A percentile compares a stretch with the other conserved stretches of the same genome.
phyloP scores from a whole-genome alignment of 2,329 filamentous ascomycete genomes.

The Cladosporium colombiae region DNA sequence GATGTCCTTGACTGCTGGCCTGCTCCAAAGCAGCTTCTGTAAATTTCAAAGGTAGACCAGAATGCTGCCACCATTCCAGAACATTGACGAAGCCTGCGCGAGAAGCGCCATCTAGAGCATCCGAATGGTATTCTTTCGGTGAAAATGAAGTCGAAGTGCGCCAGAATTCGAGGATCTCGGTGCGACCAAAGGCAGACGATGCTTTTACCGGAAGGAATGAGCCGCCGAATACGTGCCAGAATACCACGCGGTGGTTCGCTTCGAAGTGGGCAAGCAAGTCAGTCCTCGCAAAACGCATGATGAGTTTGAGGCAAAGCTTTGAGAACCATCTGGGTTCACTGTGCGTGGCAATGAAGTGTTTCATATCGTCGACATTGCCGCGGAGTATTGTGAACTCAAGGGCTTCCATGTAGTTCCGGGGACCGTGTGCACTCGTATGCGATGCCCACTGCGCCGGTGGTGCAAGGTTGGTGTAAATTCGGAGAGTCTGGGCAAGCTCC shows the following conservation, averaged over 20 bases:
- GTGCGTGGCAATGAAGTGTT: slow-evolving; percentile 65
- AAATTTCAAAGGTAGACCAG: slow-evolving; percentile 77
- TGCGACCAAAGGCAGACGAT: slow-evolving; percentile 80
- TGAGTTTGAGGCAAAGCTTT: slow-evolving; percentile 78
- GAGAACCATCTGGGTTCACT: slow-evolving; percentile 76
- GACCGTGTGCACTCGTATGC: slow-evolving; percentile 63
- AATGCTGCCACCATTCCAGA: slow-evolving; percentile 88
- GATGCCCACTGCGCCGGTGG: slow-evolving; percentile 72
- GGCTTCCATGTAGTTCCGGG: slow-evolving; percentile 72
- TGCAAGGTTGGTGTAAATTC: slow-evolving; percentile 75
- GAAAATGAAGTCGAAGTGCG: slow-evolving; percentile 77
- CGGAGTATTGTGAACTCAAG: slow-evolving; percentile 85
- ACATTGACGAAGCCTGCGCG: slow-evolving; percentile 81
- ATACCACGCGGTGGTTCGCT: slow-evolving; percentile 68
- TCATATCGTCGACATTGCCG: slow-evolving; percentile 68
- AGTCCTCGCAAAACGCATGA: slow-evolving; percentile 86
- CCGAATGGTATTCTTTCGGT: slow-evolving; percentile 80
- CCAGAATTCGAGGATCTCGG: slow-evolving; percentile 90
- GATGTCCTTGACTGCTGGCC: slow-evolving; percentile 78
- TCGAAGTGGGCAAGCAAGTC: slow-evolving; percentile 75
- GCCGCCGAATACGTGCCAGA: slow-evolving; percentile 80
- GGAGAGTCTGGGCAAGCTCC: slow-evolving; percentile 81
- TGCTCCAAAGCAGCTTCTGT: slow-evolving; percentile 86
- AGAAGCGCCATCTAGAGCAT: slow-evolving; percentile 85
- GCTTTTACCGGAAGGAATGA: slow-evolving; percentile 85